Evolutionary conservation across 1,139 yeast genomes (phyloP), one percentile per base, ranked within the genome.

Genomic region (Nadsonia commutata): DNA sequence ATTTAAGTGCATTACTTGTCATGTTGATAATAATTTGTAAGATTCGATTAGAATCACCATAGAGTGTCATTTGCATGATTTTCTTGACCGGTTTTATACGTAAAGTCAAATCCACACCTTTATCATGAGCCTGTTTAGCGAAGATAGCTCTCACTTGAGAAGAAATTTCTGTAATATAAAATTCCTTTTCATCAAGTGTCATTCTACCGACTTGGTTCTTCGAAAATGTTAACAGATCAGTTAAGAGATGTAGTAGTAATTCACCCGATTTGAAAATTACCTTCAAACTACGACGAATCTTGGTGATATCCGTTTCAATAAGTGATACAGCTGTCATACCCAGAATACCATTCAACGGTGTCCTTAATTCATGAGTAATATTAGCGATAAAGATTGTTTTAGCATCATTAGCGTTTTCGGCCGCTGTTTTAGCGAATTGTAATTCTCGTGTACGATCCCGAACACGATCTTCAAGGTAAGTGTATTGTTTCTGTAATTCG

Each of bases 311-410:
- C 9, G 68, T 68, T 59, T 88, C 96, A 20, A 83, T 90, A 78
- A 85, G 75, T 1, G 95, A 90, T 45, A 88, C 84, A 1, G 94
- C 82, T 0, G 96, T 83, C 94, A 90, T 84, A 45, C 98, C 98
- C 46, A 90, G 66, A 39, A 90, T 90, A 58, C 97, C 98, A 60
- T 90, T 90, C 52, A 90, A 67, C 1, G 98, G 98, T 0, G 98
- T 90, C 51, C 96, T 71, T 56, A 90, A 70, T 63, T 90, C 98
- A 58, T 90, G 97, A 0, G 96, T 86, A 36, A 90, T 86, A 58
- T 88, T 90, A 18, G 97, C 97, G 59, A 90, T 86, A 60, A 90
- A 90, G n/a, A 85, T 84, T 0, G 95, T 83, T 56, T 88, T 88
- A 7, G 96, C 95, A 55, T 85, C 95, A 61, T 85, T 88, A 2